A percentile compares a stretch with the other conserved stretches of the same genome.
These are phyloP conservation scores for Blastobotrys elegans DNA, from an alignment of 1,139 yeast genomes.

Conservation along the genomic window DNA sequence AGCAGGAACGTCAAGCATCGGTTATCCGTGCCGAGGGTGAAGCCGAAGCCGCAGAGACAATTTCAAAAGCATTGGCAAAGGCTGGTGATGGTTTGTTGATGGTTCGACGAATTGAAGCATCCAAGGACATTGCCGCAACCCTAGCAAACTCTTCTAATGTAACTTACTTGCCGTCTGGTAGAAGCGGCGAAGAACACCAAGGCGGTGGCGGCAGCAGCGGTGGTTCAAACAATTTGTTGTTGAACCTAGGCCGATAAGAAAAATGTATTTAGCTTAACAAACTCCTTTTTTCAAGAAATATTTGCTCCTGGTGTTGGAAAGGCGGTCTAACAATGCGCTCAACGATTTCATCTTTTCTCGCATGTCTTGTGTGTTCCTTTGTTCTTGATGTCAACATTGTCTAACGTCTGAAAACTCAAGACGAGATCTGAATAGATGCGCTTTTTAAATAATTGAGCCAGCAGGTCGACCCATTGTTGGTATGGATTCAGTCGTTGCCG, in stretches of 20 bases:
- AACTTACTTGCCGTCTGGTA: conserved; percentile 77
- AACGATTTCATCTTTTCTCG: no score
- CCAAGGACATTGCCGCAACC: conserved; percentile 89
- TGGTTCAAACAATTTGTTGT: conserved; percentile 44
- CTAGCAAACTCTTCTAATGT: conserved; percentile 80
- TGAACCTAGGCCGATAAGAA: conserved; percentile 46
- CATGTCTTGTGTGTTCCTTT: no score
- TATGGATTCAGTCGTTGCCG: no score
- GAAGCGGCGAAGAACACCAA: conserved; percentile 34
- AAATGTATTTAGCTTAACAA: no score
- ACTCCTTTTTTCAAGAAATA: no score
- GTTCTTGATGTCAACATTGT: no score
- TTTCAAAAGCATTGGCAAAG: conserved; percentile 86
- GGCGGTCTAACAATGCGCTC: no score
- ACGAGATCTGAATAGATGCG: no score
- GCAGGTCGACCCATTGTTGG: no score
- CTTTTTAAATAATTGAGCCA: no score
- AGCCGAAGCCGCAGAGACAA: conserved; percentile 96
- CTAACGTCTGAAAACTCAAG: no score
- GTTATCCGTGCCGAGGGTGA: conserved; percentile 99
- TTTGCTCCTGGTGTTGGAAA: no score
- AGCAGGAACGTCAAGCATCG: conserved; percentile 92
- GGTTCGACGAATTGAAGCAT: conserved; percentile 94
- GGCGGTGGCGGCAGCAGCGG: conserved; percentile 18
- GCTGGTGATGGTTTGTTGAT: conserved; percentile 95